phyloP scores from a whole-genome alignment of 371 early-diverging fungal species.

The Apophysomyces sp. region DNA sequence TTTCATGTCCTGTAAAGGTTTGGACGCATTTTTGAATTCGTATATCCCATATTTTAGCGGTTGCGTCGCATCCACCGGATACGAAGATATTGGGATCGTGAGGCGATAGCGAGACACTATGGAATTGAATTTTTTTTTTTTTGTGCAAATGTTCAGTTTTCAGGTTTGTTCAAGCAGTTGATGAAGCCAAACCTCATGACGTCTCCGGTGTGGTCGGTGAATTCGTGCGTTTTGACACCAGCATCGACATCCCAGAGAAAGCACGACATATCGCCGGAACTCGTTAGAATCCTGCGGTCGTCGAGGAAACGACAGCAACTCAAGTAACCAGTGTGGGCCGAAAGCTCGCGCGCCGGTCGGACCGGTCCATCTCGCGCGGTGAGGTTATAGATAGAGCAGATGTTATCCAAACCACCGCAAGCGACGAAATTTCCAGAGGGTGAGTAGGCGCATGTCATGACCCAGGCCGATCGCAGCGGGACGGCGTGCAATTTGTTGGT shows the following conservation, averaged over 20 bases:
- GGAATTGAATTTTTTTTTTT: not conserved
- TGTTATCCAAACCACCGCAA: conserved; percentile 97
- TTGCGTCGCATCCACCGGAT: conserved; percentile 96
- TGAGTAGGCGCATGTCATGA: conserved; percentile 98
- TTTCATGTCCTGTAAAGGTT: conserved; percentile 96
- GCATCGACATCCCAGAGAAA: conserved; percentile 99
- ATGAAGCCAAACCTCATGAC: conserved; percentile 96
- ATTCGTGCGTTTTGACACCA: conserved; percentile 89
- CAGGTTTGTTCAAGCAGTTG: not conserved
- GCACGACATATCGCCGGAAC: conserved; percentile 96
- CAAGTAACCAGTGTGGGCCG: conserved; percentile 96
- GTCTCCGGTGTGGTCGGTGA: conserved; percentile 95
- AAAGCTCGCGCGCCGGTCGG: conserved; percentile 91
- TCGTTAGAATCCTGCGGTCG: conserved; percentile 92
- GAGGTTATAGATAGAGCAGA: conserved; percentile 95
- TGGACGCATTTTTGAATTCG: conserved; percentile 93
- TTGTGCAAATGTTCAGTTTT: not conserved
- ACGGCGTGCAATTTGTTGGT: conserved; percentile 98
- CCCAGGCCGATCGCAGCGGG: conserved; percentile 98
- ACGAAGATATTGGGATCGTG: conserved; percentile 92
- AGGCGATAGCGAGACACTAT: conserved; percentile 53
- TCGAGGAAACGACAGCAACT: conserved; percentile 95
- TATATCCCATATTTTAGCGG: conserved; percentile 98
- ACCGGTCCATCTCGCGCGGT: conserved; percentile 89
- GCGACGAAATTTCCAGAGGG: conserved; percentile 96